Evolutionary conservation across 2,329 filamentous ascomycete species (phyloP).

Genomic region (Dissoconium aciculare): DNA sequence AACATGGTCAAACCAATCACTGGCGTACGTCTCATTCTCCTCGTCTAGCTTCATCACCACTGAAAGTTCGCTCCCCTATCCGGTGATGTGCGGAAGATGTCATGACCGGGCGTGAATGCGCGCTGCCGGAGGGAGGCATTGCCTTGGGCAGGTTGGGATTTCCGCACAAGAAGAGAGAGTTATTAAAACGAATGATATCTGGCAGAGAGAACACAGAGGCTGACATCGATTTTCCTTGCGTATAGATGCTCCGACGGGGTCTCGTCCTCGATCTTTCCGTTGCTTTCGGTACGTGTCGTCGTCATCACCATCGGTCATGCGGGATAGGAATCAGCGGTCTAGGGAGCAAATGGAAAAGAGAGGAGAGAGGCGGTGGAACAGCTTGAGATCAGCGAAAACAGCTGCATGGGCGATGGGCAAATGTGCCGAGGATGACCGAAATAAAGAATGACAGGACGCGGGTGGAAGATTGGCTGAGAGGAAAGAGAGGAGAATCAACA

Average conservation of each 20-base stretch:
- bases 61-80: background rate
- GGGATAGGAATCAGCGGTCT: slow-evolving; percentile 2
- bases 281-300: slow-evolving; percentile 43
- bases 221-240: slow-evolving; percentile 18
- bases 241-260: slow-evolving; percentile 49
- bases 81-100: background rate
- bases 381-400: background rate
- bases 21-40: slow-evolving; percentile 30
- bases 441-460: no score
- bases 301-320: slow-evolving; percentile 2
- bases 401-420: background rate
- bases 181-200: no score
- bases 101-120: background rate
- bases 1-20: slow-evolving; percentile 35
- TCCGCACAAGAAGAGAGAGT: background rate
- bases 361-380: slow-evolving; percentile 1
- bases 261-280: slow-evolving; percentile 53
- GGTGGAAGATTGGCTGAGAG: no score
- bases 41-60: no score
- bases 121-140: background rate
- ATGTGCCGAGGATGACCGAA: no score
- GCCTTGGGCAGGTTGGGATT: background rate
- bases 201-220: slow-evolving; percentile 5
- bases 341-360: background rate
- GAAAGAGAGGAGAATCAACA: no score